Conservation (phyloP, 306 rosid species). For the Medicago lupulina region DNA sequence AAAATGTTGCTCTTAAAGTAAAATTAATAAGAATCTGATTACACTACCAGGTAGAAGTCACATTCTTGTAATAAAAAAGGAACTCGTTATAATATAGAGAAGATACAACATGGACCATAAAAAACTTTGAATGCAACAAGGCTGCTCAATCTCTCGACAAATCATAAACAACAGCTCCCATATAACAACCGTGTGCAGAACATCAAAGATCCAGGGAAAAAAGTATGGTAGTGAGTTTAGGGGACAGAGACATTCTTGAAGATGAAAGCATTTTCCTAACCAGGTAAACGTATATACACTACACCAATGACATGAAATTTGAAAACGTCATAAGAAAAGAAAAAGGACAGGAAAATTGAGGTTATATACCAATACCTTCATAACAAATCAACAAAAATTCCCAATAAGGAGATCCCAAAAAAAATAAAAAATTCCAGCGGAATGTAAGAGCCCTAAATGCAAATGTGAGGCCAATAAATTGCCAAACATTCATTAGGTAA, state of each 20-base stretch:
- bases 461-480: not conserved
- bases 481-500: not conserved
- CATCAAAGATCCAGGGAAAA: too few species aligned
- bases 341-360: not conserved
- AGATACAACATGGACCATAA: conserved; percentile 2
- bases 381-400: conserved; percentile 17
- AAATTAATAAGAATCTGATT: conserved; percentile 15
- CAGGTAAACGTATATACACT: too few species aligned
- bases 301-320: too few species aligned
- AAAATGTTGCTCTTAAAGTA: conserved; percentile 17
- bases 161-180: too few species aligned
- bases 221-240: too few species aligned
- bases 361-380: conserved; percentile 8
- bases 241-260: too few species aligned
- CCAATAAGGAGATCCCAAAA: conserved; percentile 13
- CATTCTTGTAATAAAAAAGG: not conserved
- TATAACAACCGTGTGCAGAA: too few species aligned
- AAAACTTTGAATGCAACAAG: too few species aligned
- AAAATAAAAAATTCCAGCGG: not conserved
- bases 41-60: not conserved
- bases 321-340: not conserved
- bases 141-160: too few species aligned
- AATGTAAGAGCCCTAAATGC: conserved; percentile 5
- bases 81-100: not conserved
- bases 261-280: too few species aligned